Percentiles rank a stretch among this genome's conserved stretches.
These are phyloP conservation scores for Ophidiomyces ophidiicola DNA, from an alignment of 2,329 filamentous ascomycete species.

Conservation along the genomic window DNA sequence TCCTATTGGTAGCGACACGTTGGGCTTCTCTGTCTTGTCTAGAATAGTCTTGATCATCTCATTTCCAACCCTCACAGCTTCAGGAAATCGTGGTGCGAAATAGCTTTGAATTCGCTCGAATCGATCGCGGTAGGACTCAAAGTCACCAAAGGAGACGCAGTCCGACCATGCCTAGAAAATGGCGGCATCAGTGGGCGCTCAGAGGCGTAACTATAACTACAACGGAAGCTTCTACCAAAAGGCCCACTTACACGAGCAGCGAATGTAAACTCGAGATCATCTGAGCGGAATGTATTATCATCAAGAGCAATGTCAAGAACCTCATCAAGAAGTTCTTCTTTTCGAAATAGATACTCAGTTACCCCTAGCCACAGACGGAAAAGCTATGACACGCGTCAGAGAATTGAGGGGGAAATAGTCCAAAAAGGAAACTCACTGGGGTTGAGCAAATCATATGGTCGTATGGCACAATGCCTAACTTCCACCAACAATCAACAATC, in stretches of 20 bases:
- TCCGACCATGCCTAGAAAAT: constrained; percentile 68
- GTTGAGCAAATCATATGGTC: constrained; percentile 99
- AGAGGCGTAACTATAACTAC: not conserved
- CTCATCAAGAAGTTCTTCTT: constrained; percentile 66
- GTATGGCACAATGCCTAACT: constrained; percentile 84
- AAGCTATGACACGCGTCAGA: constrained; percentile 37
- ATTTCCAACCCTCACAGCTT: constrained; percentile 78
- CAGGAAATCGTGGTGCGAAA: constrained; percentile 79
- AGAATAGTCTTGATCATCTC: constrained; percentile 95
- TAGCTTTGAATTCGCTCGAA: constrained; percentile 85
- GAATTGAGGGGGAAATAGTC: not conserved
- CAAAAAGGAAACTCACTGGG: constrained; percentile 43
- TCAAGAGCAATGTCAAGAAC: constrained; percentile 74
- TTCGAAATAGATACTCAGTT: constrained; percentile 91
- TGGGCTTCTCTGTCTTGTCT: constrained; percentile 50
- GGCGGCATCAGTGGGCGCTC: constrained; percentile 2
- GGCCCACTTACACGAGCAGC: constrained; percentile 54
- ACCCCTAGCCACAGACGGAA: constrained; percentile 95
- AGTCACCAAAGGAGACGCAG: constrained; percentile 80
- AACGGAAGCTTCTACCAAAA: constrained; percentile 1
- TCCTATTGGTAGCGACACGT: not conserved
- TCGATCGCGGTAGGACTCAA: constrained; percentile 81
- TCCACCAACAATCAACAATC: constrained; percentile 98
- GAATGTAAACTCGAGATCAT: constrained; percentile 96
- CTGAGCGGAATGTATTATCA: constrained; percentile 83